These are phyloP conservation scores for Suillus spraguei DNA, from an alignment of 768 basidiomycete species.

Conservation along the genomic window DNA sequence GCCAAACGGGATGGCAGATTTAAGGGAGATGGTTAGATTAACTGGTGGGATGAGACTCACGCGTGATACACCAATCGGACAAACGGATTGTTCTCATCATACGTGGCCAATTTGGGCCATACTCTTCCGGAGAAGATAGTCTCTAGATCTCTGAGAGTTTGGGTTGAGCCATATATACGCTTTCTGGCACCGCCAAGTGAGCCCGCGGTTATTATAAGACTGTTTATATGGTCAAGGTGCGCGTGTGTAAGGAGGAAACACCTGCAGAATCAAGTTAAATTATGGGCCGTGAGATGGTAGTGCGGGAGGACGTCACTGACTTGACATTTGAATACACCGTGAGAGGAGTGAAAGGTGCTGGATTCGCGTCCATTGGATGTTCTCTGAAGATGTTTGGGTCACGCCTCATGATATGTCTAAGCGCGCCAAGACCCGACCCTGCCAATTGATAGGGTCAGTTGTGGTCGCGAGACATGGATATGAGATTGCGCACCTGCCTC, in stretches of 20 bases:
- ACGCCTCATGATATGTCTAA: slow-evolving; percentile 59
- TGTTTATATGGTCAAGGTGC: slow-evolving; percentile 88
- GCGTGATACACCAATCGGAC: slow-evolving; percentile 62
- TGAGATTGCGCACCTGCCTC: slow-evolving; percentile 71
- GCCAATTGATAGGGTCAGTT: slow-evolving; percentile 2
- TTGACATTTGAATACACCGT: slow-evolving; percentile 36
- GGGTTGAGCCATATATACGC: slow-evolving; percentile 59
- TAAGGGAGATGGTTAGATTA: slow-evolving; percentile 12
- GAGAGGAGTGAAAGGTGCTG: slow-evolving; percentile 22
- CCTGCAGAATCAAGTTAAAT: slow-evolving; percentile 28
- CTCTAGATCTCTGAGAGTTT: slow-evolving; percentile 70
- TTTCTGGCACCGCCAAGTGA: slow-evolving; percentile 64
- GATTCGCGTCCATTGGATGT: slow-evolving; percentile 14
- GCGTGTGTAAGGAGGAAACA: slow-evolving; percentile 88
- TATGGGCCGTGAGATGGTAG: background rate
- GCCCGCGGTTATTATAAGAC: slow-evolving; percentile 84
- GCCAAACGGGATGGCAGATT: slow-evolving; percentile 16
- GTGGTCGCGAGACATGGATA: background rate
- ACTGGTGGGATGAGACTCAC: slow-evolving; percentile 44
- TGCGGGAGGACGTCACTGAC: slow-evolving; percentile 20
- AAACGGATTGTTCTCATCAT: slow-evolving; percentile 62
- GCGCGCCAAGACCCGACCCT: slow-evolving; percentile 89
- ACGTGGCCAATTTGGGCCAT: slow-evolving; percentile 86
- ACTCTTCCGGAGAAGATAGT: slow-evolving; percentile 74
- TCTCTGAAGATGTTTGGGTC: slow-evolving; percentile 56